Base-by-base conservation (phyloP, 306 rosid genomes). In the Vachellia pachyceras region DNA sequence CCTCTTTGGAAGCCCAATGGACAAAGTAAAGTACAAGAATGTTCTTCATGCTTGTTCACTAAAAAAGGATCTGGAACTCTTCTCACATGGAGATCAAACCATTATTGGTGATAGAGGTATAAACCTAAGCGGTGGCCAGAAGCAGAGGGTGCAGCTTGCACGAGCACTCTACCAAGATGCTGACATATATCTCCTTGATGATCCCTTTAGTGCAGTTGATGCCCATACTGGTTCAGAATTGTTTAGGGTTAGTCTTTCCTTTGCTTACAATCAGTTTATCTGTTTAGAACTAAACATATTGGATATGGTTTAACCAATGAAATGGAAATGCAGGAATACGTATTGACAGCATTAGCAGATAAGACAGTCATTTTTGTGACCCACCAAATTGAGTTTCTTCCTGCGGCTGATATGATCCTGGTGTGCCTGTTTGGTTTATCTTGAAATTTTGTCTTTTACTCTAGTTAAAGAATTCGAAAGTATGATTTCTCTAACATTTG, bases 111-210 rank as follows among this genome's bases (percentile, higher is more conserved):
- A 96, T 70, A 87, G 99, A 86, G 99, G 99, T 61, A 96, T 96
- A 87, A 96, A 96, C 86, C 79, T 96, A 84, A 96, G 99, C 83
- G 99, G 99, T 67, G 99, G 99, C 78, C 99, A 96, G 91, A 96
- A 94, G 88, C 99, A 96, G 89, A 87, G 99, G 66, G 98, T 96
- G 78, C 99, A 96, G 90, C 99, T 96, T 77, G 99, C 99, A 22
- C 90, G 99, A 72, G 99, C 99, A 65, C 98, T 96, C 47, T 96
- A 96, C 87, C 99, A 96, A 79, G 97, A 96, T 84, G 97, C 99
- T 57, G 98, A 96, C 83, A 85, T 94, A 80, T 96, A 96, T 90
- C 94, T 96, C 78, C 98, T 96, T 46, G 99, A 96, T 54, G 99
- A 96, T 82, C 99, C 99, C 77, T 96, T 96, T 82, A 96, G 99